These are phyloP conservation scores for Colletotrichum agaves DNA, from an alignment of 2,329 filamentous ascomycete genomes.

Conservation along the genomic window DNA sequence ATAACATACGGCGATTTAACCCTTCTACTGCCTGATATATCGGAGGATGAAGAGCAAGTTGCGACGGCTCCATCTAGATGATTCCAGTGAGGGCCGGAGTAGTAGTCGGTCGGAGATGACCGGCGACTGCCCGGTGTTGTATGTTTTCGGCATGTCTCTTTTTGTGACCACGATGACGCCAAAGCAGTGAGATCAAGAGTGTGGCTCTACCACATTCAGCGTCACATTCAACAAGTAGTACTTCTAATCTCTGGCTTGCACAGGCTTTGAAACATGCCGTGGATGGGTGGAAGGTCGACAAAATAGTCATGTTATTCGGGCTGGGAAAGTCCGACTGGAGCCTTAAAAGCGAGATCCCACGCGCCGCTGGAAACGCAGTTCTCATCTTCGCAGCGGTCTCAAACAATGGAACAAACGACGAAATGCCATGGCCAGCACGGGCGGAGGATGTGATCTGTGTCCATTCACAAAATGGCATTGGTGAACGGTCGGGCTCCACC, in stretches of 20 bases:
- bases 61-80: no score
- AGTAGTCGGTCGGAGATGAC: no score
- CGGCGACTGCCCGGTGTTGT: no score
- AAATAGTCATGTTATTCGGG: background rate
- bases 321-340: rapidly evolving
- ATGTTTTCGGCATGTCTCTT: no score
- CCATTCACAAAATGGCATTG: background rate
- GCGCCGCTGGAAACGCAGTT: background rate
- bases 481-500: background rate
- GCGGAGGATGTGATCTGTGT: background rate
- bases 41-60: no score
- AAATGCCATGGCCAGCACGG: background rate
- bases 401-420: background rate
- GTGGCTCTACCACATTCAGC: no score
- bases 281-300: rapidly evolving
- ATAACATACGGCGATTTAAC: no score
- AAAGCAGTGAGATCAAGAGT: no score
- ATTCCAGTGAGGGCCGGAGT: no score
- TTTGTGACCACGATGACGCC: no score
- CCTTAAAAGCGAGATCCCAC: rapidly evolving
- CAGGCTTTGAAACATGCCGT: rapidly evolving
- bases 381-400: background rate
- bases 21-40: no score
- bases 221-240: no score
- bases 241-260: rapidly evolving